Conservation (phyloP, 345 rosid genomes). For the Eucalyptus curtisii region DNA sequence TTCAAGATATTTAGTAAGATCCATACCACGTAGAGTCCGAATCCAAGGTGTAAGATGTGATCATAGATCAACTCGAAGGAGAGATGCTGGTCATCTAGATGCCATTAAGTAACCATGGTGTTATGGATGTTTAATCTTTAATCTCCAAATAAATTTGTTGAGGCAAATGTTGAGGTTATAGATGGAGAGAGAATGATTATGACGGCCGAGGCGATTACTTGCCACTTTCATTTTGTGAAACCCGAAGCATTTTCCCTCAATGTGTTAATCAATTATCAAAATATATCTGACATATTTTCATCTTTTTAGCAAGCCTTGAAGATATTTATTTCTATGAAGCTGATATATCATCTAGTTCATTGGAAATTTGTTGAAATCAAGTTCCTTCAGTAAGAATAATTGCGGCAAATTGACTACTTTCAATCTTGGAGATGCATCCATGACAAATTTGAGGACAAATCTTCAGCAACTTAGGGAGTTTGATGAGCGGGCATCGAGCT, state of each 20-base stretch:
- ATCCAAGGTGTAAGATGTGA: not conserved
- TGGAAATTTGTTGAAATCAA: not conserved
- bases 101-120: not conserved
- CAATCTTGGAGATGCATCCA: not conserved
- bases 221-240: not conserved
- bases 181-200: not conserved
- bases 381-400: not conserved
- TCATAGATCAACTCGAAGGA: not conserved
- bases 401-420: not conserved
- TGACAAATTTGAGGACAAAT: not conserved
- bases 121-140: not conserved
- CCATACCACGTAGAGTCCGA: not conserved
- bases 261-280: not conserved
- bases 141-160: not conserved
- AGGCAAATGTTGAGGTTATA: not conserved
- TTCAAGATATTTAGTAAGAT: not conserved
- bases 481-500: not conserved
- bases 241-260: not conserved
- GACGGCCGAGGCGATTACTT: not conserved
- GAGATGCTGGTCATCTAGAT: not conserved
- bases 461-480: not conserved
- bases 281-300: no score
- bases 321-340: not conserved
- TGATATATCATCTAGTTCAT: not conserved
- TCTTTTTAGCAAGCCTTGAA: not conserved